These are phyloP conservation scores for Metschnikowia arizonensis DNA, from an alignment of 805 yeast genomes.

Conservation along the genomic window DNA sequence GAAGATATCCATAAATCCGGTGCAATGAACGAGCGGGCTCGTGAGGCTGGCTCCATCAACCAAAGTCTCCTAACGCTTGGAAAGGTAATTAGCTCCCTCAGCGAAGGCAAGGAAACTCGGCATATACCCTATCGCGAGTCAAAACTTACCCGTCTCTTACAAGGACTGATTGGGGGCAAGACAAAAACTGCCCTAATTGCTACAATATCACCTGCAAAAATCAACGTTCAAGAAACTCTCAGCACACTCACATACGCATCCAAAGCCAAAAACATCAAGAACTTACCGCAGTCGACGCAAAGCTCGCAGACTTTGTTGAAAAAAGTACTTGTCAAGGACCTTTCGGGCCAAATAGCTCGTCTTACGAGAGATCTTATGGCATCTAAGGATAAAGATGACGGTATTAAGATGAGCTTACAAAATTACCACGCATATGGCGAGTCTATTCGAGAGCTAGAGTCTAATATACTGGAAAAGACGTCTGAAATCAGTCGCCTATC, in stretches of 20 bases:
- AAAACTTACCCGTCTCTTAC: constrained; percentile 67
- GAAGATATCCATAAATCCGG: constrained; percentile 88
- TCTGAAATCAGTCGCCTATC: constrained; percentile 7
- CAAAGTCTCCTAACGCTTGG: constrained; percentile 86
- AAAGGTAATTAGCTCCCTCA: constrained; percentile 67
- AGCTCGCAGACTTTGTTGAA: constrained; percentile 43
- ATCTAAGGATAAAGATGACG: constrained; percentile 54
- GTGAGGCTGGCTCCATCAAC: constrained; percentile 91
- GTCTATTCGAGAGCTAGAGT: constrained; percentile 10
- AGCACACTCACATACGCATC: constrained; percentile 86
- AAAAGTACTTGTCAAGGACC: constrained; percentile 51
- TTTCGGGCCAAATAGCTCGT: constrained; percentile 50
- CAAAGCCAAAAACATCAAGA: constrained; percentile 77
- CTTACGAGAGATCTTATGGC: constrained; percentile 59
- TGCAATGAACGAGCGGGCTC: constrained; percentile 77
- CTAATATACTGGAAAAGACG: constrained; percentile 11
- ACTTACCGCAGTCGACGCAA: constrained; percentile 48
- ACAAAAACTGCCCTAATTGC: constrained; percentile 87
- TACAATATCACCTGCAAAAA: constrained; percentile 77
- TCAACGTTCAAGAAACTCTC: constrained; percentile 74
- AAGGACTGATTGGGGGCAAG: constrained; percentile 82
- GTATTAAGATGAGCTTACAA: constrained; percentile 57
- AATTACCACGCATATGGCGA: constrained; percentile 38
- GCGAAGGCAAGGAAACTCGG: constrained; percentile 28
- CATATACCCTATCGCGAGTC: constrained; percentile 88